Evolutionary conservation across 2,329 filamentous ascomycete genomes (phyloP), one percentile per base, ranked within the genome.

Genomic region (Diaporthe helianthi): DNA sequence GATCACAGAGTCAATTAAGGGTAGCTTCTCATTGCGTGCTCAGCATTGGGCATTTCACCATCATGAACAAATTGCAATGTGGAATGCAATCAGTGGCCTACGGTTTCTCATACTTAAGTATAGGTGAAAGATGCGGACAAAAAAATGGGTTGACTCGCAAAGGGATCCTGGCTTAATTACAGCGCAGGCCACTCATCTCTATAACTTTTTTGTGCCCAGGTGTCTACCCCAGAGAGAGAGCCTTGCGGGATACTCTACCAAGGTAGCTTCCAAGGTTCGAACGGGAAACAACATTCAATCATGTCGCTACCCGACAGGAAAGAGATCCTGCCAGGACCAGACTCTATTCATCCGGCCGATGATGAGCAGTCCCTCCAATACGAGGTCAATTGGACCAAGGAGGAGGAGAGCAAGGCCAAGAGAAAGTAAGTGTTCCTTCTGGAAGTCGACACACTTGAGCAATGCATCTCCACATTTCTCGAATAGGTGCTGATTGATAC

Each of bases 371-470:
- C 58, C 3, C 58, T 63, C 44, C 58, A 63, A 6, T 29, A 49
- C 19, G 19, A 63, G 41, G 58, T 68, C 1, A 33, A 71, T 26
- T 71, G 70, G 70, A 68, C 70, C 22, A 44, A 53, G 22, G 55
- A 70, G 24, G 70, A 71, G 46, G 68, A 71, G 38, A 44, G 41
- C 29, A 67, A 60, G 19, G 44, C 69, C 49, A 65, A 67, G 41
- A 51, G 55, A 10, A 71, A 65, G 70, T 71, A 53, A 61, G 58
- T 41, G 29, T 36, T n/a, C 54, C n/a, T n/a, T n/a, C n/a, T n/a
- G n/a, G n/a, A 26, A n/a, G n/a, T 15, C 44, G n/a, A n/a, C n/a
- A n/a, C n/a, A n/a, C n/a, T n/a, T n/a, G n/a, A n/a, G n/a, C n/a
- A 63, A 7, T 49, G 24, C 29, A 49, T 31, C 13, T 53, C 17